Evolutionary conservation across 805 yeast genomes (phyloP).

Genomic region (Metschnikowia similis): DNA sequence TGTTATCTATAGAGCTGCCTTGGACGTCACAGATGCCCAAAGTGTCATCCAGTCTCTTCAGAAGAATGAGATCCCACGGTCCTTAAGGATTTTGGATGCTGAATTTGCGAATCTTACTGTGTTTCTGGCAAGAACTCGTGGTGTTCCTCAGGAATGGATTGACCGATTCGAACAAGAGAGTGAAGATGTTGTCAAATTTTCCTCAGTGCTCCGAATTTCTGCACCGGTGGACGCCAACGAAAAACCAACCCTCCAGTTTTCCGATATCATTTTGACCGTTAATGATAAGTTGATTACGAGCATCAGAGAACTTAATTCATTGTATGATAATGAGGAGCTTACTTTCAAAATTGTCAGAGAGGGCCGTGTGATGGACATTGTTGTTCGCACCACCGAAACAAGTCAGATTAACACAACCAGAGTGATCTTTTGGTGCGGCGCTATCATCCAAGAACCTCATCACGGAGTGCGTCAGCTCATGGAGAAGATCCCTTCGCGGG

Average conservation of each 20-base stretch:
- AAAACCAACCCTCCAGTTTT: conserved; percentile 45
- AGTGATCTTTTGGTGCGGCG: conserved; percentile 79
- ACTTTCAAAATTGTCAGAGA: conserved; percentile 68
- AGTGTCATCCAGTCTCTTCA: conserved; percentile 54
- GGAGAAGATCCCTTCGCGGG: conserved; percentile 71
- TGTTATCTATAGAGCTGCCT: conserved; percentile 64
- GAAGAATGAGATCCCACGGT: conserved; percentile 45
- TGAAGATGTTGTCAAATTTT: conserved; percentile 65
- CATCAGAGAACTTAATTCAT: conserved; percentile 60
- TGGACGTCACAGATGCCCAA: conserved; percentile 65
- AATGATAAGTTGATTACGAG: conserved; percentile 62
- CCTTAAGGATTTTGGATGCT: conserved; percentile 67
- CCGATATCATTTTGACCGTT: conserved; percentile 74
- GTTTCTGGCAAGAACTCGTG: conserved; percentile 74
- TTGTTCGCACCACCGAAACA: conserved; percentile 63
- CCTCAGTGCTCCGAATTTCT: conserved; percentile 66
- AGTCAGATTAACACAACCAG: conserved; percentile 57
- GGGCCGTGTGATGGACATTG: conserved; percentile 56
- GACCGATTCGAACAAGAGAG: conserved; percentile 57
- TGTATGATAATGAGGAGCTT: conserved; percentile 40
- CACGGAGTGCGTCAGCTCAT: conserved; percentile 86
- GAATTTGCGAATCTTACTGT: conserved; percentile 69
- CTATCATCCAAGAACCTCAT: conserved; percentile 82
- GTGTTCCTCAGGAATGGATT: conserved; percentile 87
- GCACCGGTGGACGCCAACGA: conserved; percentile 33